A percentile compares a stretch with the other conserved stretches of the same genome.
These are phyloP conservation scores for Fibroporia radiculosa DNA, from an alignment of 768 basidiomycete genomes.

Conservation along the genomic window DNA sequence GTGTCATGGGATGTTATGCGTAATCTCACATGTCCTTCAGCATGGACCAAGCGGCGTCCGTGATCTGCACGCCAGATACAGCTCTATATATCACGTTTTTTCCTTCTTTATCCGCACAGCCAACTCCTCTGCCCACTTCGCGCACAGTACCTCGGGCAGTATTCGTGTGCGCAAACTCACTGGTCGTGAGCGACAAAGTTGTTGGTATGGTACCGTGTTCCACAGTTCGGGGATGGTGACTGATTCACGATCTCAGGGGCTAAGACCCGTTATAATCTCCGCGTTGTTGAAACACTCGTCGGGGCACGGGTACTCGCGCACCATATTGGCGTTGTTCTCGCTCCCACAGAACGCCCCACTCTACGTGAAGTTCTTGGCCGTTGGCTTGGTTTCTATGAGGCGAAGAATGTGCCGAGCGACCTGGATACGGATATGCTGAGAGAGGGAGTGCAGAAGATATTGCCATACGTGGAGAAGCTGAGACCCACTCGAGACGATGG, in stretches of 20 bases:
- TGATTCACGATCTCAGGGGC: slow-evolving; percentile 38
- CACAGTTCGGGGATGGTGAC: background rate
- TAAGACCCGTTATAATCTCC: slow-evolving; percentile 77
- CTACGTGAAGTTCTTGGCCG: slow-evolving; percentile 60
- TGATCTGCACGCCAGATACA: slow-evolving; percentile 62
- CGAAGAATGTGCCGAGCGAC: slow-evolving; percentile 32
- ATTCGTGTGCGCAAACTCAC: slow-evolving; percentile 78
- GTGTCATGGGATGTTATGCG: background rate
- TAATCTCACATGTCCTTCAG: slow-evolving; percentile 32
- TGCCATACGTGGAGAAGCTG: slow-evolving; percentile 43
- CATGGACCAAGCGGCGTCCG: slow-evolving; percentile 89
- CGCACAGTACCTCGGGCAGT: slow-evolving; percentile 34
- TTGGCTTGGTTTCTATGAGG: slow-evolving; percentile 25
- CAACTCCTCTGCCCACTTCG: slow-evolving; percentile 51
- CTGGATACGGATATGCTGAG: slow-evolving; percentile 39
- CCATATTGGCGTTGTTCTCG: slow-evolving; percentile 38
- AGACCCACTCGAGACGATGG: slow-evolving; percentile 36
- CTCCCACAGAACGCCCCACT: slow-evolving; percentile 47
- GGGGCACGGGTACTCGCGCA: slow-evolving; percentile 69
- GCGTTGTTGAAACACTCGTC: slow-evolving; percentile 85
- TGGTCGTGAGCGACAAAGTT: slow-evolving; percentile 75
- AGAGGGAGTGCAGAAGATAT: slow-evolving; percentile 38
- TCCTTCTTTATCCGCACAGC: slow-evolving; percentile 59
- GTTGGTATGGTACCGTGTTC: slow-evolving; percentile 18
- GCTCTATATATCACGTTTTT: slow-evolving; percentile 80